Conservation (phyloP, 371 early-diverging fungal genomes). For the Rhizopus microsporus region DNA sequence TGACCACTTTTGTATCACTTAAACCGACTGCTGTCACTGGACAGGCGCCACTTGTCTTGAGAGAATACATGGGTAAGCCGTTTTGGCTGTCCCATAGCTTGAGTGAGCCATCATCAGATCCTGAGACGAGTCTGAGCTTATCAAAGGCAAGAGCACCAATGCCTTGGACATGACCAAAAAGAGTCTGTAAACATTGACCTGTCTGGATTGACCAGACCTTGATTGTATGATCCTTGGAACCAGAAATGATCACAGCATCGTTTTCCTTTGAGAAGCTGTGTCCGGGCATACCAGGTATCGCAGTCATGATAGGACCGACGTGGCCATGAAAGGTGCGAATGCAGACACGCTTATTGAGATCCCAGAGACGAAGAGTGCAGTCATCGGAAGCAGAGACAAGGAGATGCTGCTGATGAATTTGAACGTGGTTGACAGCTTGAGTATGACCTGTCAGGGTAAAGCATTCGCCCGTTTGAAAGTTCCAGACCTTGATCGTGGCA, state of each 20-base stretch:
- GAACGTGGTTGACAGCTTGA: conserved; percentile 80
- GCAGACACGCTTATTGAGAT: conserved; percentile 68
- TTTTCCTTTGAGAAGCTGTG: conserved; percentile 30
- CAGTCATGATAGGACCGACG: conserved; percentile 73
- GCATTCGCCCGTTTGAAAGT: conserved; percentile 80
- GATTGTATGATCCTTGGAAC: conserved; percentile 86
- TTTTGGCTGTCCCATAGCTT: conserved; percentile 91
- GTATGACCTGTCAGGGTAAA: conserved; percentile 78
- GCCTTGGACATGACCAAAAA: conserved; percentile 88
- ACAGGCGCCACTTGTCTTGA: conserved; percentile 51
- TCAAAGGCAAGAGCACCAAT: conserved; percentile 85
- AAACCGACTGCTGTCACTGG: conserved; percentile 73
- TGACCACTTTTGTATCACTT: conserved; percentile 82
- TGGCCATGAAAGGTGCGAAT: conserved; percentile 74
- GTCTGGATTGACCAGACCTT: conserved; percentile 80
- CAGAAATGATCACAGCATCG: conserved; percentile 64
- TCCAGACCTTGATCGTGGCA: conserved; percentile 90
- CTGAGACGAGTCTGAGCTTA: conserved; percentile 84
- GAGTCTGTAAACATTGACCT: conserved; percentile 75
- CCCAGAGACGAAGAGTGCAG: conserved; percentile 77
- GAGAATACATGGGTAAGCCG: conserved; percentile 72
- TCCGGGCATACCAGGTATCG: conserved; percentile 49
- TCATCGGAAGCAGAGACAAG: conserved; percentile 79
- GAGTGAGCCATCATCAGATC: conserved; percentile 80
- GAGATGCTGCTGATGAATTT: conserved; percentile 54